A percentile compares a stretch with the other conserved stretches of the same genome.
These are phyloP conservation scores for Carex pumila DNA, from an alignment of 176 grass and related monocot species.

Conservation along the genomic window DNA sequence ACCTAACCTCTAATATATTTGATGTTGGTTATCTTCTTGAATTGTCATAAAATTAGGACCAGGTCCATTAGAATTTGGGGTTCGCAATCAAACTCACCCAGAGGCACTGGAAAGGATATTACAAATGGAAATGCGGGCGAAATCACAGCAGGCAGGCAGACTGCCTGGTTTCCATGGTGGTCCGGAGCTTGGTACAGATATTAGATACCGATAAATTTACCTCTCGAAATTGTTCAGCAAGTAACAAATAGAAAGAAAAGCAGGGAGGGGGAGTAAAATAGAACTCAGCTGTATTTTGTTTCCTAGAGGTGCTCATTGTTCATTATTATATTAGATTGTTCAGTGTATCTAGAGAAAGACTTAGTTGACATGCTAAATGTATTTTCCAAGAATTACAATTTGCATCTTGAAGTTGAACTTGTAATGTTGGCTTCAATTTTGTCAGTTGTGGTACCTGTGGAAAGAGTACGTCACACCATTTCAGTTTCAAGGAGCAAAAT, in stretches of 20 bases:
- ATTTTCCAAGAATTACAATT: background rate
- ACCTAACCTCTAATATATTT: background rate
- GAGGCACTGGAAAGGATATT: conserved; percentile 67
- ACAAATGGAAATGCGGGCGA: conserved; percentile 75
- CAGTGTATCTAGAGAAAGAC: background rate
- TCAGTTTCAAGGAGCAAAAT: background rate
- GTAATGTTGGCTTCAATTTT: background rate
- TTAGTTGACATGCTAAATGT: background rate
- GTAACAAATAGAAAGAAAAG: background rate
- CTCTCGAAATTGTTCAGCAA: background rate
- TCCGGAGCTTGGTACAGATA: conserved; percentile 50
- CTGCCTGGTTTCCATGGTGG: conserved; percentile 49
- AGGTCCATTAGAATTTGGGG: conserved; percentile 24
- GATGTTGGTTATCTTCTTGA: background rate
- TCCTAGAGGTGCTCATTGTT: background rate
- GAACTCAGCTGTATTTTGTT: conserved; percentile 5
- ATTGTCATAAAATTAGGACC: conserved; percentile 23
- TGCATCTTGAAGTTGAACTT: background rate
- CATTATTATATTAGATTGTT: conserved; percentile 5
- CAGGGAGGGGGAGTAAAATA: background rate
- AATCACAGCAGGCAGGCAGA: conserved; percentile 51
- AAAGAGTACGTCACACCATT: background rate
- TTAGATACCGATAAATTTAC: conserved; percentile 51
- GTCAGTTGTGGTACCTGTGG: background rate
- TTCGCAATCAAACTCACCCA: conserved; percentile 33